A percentile compares a stretch with the other conserved stretches of the same genome.
phyloP scores from a whole-genome alignment of 345 rosid species.

The Murraya paniculata region DNA sequence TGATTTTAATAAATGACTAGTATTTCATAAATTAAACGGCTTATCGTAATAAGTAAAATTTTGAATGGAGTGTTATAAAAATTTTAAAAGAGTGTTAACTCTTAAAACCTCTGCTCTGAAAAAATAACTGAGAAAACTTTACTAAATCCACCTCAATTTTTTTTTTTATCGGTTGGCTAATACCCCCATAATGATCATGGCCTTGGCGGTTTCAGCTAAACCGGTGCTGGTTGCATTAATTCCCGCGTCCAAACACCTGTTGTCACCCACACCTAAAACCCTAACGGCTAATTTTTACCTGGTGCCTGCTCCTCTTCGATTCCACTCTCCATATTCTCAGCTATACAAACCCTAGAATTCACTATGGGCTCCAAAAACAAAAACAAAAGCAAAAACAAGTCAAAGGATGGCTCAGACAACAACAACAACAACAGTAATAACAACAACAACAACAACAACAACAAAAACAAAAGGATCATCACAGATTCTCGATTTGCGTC shows the following conservation, averaged over 20 bases:
- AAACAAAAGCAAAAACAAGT: slow-evolving; percentile 17
- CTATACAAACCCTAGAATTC: neutral
- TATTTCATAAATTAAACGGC: too few species aligned
- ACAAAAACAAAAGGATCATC: slow-evolving; percentile 30
- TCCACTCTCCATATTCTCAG: neutral
- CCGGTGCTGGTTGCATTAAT: neutral
- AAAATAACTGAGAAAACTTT: too few species aligned
- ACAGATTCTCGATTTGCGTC: slow-evolving; percentile 66
- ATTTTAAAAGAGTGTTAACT: too few species aligned
- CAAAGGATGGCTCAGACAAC: neutral
- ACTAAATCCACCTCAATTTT: too few species aligned
- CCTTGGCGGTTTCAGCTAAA: neutral
- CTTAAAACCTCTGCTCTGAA: too few species aligned
- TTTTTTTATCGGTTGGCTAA: too few species aligned
- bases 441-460: neutral
- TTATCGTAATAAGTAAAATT: too few species aligned
- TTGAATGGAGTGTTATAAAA: too few species aligned
- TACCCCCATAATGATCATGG: too few species aligned
- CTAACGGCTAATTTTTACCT: neutral
- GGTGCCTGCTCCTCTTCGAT: neutral
- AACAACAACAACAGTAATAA: neutral
- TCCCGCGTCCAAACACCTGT: slow-evolving; percentile 1
- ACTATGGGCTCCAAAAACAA: slow-evolving; percentile 39
- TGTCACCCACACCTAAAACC: slow-evolving; percentile 12
- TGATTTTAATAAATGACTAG: too few species aligned